phyloP scores from a whole-genome alignment of 78 protist species.

The Mastigamoeba balamuthi region DNA sequence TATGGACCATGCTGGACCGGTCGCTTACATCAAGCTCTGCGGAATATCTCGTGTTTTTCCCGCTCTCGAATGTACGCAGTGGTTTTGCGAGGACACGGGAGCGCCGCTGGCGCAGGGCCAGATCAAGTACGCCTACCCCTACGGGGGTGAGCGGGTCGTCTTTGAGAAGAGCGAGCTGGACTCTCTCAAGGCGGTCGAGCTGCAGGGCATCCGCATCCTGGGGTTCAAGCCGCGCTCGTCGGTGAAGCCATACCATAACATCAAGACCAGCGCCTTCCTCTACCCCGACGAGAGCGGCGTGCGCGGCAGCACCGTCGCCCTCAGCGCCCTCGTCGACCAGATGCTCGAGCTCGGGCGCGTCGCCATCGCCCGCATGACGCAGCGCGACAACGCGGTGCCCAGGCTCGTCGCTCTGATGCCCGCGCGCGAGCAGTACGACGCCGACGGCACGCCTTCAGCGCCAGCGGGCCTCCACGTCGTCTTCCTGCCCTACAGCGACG shows the following conservation, averaged over 20 bases:
- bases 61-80: too few relatives aligned
- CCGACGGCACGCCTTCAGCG: not conserved
- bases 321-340: conserved; percentile 20
- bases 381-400: conserved; percentile 11
- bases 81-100: conserved; percentile 34
- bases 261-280: conserved; percentile 18
- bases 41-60: too few relatives aligned
- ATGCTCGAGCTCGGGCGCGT: conserved; percentile 17
- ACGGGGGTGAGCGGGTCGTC: conserved; percentile 52
- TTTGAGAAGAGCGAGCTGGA: conserved; percentile 38
- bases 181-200: conserved; percentile 5
- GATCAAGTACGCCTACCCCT: conserved; percentile 18
- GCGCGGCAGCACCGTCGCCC: conserved; percentile 17
- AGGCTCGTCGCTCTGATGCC: conserved; percentile 42
- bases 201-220: conserved; percentile 16
- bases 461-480: conserved; percentile 38
- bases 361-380: conserved; percentile 29
- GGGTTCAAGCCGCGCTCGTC: conserved; percentile 47
- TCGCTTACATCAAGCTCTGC: too few relatives aligned
- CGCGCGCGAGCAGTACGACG: not conserved
- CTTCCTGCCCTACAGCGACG: conserved; percentile 47
- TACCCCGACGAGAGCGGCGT: conserved; percentile 43
- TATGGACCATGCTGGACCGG: too few relatives aligned
- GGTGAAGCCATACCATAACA: conserved; percentile 8
- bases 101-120: conserved; percentile 20